These are phyloP conservation scores for Ustilago hordei DNA, from an alignment of 1,284 basidiomycete genomes.

Conservation along the genomic window DNA sequence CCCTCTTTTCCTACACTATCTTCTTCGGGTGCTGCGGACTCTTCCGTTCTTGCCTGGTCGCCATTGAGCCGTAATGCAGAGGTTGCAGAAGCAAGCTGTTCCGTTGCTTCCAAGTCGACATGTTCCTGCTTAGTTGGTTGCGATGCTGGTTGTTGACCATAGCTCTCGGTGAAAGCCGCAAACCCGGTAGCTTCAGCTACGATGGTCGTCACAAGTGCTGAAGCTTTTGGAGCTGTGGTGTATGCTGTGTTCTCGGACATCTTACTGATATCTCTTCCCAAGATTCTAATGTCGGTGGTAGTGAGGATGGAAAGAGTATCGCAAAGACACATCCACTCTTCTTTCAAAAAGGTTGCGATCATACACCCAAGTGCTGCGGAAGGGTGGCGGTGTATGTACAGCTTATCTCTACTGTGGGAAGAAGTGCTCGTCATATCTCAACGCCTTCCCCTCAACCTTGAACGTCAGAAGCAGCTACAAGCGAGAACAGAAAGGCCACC, in stretches of 20 bases:
- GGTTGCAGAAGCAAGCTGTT: background rate
- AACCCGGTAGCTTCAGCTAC: slow-evolving; percentile 28
- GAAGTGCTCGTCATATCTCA: background rate
- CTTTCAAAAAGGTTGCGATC: too few species aligned
- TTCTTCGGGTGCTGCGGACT: background rate
- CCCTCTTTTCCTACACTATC: background rate
- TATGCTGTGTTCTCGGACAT: background rate
- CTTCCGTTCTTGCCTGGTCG: background rate
- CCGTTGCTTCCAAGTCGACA: background rate
- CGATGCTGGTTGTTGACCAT: background rate
- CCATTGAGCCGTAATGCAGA: background rate
- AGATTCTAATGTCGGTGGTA: background rate
- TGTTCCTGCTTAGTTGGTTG: background rate
- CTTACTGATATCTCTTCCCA: background rate
- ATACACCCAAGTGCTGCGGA: too few species aligned
- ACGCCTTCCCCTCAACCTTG: background rate
- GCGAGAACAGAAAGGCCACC: background rate
- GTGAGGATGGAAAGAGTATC: background rate
- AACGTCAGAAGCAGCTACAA: background rate
- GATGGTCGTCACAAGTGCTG: background rate
- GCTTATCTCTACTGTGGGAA: background rate
- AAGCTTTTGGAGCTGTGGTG: background rate
- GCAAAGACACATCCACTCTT: too few species aligned
- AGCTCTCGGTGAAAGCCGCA: slow-evolving; percentile 22
- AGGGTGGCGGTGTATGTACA: too few species aligned